phyloP scores from a whole-genome alignment of 768 basidiomycete species.

The Phlebiopsis flavidoalba region DNA sequence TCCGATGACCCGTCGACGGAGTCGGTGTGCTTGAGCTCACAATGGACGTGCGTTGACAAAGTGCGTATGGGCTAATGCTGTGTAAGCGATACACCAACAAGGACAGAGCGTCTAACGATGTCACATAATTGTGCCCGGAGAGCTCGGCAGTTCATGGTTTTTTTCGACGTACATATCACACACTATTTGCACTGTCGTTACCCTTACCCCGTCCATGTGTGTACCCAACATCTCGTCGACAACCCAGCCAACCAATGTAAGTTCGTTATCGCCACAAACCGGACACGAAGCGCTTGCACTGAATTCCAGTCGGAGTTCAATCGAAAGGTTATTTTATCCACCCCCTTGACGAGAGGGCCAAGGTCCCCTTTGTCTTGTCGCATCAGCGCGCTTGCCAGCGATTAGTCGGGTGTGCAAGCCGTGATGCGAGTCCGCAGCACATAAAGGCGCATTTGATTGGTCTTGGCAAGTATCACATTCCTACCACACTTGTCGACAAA shows the following conservation, averaged over 20 bases:
- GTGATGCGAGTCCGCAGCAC: conserved; percentile 94
- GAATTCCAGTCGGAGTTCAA: too few species aligned
- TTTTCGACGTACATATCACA: conserved; percentile 98
- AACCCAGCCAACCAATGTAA: too few species aligned
- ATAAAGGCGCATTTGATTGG: conserved; percentile 99
- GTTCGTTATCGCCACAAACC: conserved; percentile 99
- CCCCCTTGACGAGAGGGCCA: conserved; percentile 97
- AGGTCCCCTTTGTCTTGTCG: conserved; percentile 99
- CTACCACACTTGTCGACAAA: conserved; percentile 97
- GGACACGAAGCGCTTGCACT: conserved; percentile 98
- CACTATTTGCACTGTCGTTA: conserved; percentile 97
- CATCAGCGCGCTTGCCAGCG: conserved; percentile 94
- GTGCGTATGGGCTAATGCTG: conserved; percentile 98
- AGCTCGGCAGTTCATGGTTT: conserved; percentile 91
- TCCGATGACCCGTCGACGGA: conserved; percentile 94
- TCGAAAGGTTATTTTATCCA: too few species aligned
- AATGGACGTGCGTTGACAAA: conserved; percentile 95
- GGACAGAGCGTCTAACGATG: conserved; percentile 95
- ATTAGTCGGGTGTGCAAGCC: conserved; percentile 99
- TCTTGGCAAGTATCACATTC: conserved; percentile 99
- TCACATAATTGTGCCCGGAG: too few species aligned
- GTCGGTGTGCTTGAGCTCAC: conserved; percentile 99
- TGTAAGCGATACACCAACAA: conserved; percentile 94
- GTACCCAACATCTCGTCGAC: conserved; percentile 97
- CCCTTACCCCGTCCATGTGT: conserved; percentile 95